Base-by-base conservation (phyloP, 768 basidiomycete genomes). In the Termitomyces sp. region DNA sequence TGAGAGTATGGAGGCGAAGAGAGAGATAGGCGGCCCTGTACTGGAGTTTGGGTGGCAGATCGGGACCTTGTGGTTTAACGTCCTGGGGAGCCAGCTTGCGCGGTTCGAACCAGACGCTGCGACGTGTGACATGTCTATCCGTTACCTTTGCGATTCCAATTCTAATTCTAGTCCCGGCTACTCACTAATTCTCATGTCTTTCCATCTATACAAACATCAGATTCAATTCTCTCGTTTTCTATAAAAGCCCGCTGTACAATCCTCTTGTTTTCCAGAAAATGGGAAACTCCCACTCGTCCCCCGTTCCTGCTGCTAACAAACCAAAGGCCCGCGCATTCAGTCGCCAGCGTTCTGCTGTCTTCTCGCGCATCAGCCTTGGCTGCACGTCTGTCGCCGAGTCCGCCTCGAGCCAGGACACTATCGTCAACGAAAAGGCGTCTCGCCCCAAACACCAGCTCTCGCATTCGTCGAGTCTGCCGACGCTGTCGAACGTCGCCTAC, bases 291-390 rank as follows among this genome's bases (percentile, higher is more conserved):
- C 68, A 69, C 32, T 71, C 72, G 7, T 55, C 60, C 46, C 63
- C 57, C 35, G 56, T 64, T 55, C 43, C 58, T 33, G 18, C 49
- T 16, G 8, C 33, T 47, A 57, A 61, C 41, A 63, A 9, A 2
- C 26, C 28, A 12, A 68, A 68, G 44, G 14, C 58, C 14, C 61
- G 55, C 50, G 61, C 66, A 28, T 68, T 74, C 57, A 64, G 58
- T 47, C 69, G 68, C 47, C 72, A 74, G 63, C 74, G 72, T 64
- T 76, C 75, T 18, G 64, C 67, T 30, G 56, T 73, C 41, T 70
- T 77, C 44, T 71, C 80, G 54, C 76, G 72, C 14, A 55, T 80
- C 59, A 75, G 68, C 62, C 59, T 82, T 12, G 74, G 75, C 51
- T 79, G 76, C 49, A 66, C 71, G 28, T 75, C 75, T 58, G 73